Percentiles rank a stretch among this genome's conserved stretches.
Evolutionary conservation across 2,329 filamentous ascomycete species (phyloP).

Genomic region (Fusarium anguioides): DNA sequence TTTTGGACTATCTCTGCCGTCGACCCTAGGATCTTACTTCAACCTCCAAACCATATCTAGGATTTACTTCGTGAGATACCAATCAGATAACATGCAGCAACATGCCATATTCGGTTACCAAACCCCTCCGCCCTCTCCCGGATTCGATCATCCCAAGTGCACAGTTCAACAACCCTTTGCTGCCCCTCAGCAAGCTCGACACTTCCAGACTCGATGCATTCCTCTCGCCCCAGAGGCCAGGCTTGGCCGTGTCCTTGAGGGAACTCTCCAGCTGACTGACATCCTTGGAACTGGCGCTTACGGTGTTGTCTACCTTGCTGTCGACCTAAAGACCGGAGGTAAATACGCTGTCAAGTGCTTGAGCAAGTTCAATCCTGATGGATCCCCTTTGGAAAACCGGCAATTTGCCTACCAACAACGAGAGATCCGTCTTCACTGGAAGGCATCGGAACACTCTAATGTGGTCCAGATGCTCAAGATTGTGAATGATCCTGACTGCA

Average conservation of each 20-base stretch:
- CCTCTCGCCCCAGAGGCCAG: slow-evolving; percentile 82
- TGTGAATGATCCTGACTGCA: slow-evolving; percentile 90
- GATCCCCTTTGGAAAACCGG: slow-evolving; percentile 79
- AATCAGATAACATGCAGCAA: slow-evolving; percentile 67
- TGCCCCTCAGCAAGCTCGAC: slow-evolving; percentile 44
- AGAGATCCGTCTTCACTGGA: slow-evolving; percentile 91
- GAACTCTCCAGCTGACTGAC: slow-evolving; percentile 82
- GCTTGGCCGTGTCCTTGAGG: slow-evolving; percentile 84
- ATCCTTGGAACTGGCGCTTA: slow-evolving; percentile 96
- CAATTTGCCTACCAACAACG: slow-evolving; percentile 91
- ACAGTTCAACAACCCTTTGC: slow-evolving; percentile 54
- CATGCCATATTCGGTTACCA: slow-evolving; percentile 67
- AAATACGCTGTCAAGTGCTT: slow-evolving; percentile 97
- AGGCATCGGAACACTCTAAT: slow-evolving; percentile 89
- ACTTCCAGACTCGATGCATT: slow-evolving; percentile 60
- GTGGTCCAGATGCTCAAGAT: slow-evolving; percentile 95
- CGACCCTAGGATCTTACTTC: slow-evolving; percentile 31
- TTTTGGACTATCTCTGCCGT: slow-evolving; percentile 37
- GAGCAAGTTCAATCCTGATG: slow-evolving; percentile 84
- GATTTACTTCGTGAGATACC: slow-evolving; percentile 42
- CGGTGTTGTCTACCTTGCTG: slow-evolving; percentile 91
- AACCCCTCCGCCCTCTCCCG: slow-evolving; percentile 68
- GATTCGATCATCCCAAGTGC: slow-evolving; percentile 62
- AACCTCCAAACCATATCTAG: slow-evolving; percentile 30
- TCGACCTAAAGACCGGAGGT: slow-evolving; percentile 82